These are phyloP conservation scores for Acanthamoeba castellanii DNA, from an alignment of 208 protist species.

Conservation along the genomic window DNA sequence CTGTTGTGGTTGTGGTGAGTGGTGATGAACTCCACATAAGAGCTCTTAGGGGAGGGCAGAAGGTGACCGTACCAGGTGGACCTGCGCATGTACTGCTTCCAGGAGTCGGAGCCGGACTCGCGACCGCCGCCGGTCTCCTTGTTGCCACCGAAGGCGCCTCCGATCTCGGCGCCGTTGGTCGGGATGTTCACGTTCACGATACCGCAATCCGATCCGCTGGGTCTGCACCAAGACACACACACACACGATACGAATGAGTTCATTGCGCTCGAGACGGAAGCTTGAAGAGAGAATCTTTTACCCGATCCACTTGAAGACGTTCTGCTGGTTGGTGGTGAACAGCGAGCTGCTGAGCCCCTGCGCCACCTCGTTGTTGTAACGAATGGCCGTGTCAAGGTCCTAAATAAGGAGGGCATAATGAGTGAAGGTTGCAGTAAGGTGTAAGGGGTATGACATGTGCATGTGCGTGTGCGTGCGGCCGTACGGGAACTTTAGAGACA, in stretches of 20 bases:
- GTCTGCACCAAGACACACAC: conserved; percentile 9
- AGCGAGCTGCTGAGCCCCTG: conserved; percentile 88
- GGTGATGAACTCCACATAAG: background rate
- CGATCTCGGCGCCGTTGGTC: conserved; percentile 92
- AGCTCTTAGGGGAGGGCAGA: background rate
- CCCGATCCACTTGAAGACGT: conserved; percentile 90
- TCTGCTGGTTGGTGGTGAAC: conserved; percentile 86
- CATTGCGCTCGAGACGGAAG: background rate
- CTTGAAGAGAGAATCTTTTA: background rate
- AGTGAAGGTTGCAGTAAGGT: background rate
- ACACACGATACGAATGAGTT: too few species aligned
- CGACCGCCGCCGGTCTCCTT: conserved; percentile 90
- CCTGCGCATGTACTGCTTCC: conserved; percentile 91
- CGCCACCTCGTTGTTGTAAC: conserved; percentile 88
- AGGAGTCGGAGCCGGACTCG: conserved; percentile 88
- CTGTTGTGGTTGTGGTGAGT: background rate
- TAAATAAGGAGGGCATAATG: conserved; percentile 5
- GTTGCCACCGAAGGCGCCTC: conserved; percentile 91
- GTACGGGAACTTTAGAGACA: conserved; percentile 86
- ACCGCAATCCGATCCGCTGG: conserved; percentile 90
- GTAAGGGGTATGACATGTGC: background rate
- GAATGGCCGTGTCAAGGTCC: conserved; percentile 88
- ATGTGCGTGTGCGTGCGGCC: background rate
- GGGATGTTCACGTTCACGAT: conserved; percentile 92
- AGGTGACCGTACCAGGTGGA: conserved; percentile 77